These are phyloP conservation scores for Pascua sp. DNA, from an alignment of 1,284 basidiomycete species.

Conservation along the genomic window DNA sequence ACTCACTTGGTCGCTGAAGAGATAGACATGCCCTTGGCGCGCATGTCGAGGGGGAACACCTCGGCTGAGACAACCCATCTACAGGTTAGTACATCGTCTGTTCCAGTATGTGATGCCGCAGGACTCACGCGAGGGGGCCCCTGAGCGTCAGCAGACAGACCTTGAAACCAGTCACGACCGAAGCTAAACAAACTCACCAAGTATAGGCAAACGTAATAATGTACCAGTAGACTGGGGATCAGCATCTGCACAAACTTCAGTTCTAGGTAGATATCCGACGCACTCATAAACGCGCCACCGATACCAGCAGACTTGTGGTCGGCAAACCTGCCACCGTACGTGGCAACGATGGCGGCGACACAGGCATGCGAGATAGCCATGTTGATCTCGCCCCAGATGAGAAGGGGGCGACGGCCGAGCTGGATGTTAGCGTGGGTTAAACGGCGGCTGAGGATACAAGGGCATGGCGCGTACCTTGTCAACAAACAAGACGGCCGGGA, in stretches of 20 bases:
- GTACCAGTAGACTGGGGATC: conserved; percentile 36
- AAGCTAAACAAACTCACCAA: conserved; percentile 20
- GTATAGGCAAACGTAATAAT: conserved; percentile 44
- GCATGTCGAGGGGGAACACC: conserved; percentile 47
- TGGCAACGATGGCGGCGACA: conserved; percentile 38
- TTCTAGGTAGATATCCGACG: neutral
- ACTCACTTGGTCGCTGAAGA: conserved; percentile 38
- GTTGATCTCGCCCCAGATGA: conserved; percentile 40
- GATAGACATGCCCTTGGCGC: conserved; percentile 48
- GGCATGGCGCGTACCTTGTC: conserved; percentile 23
- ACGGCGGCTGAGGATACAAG: too few relatives aligned
- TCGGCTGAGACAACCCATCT: conserved; percentile 46
- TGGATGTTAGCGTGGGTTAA: too few relatives aligned
- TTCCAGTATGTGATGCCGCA: neutral
- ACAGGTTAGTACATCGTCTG: too few relatives aligned
- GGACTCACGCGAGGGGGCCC: neutral
- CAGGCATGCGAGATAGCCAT: conserved; percentile 47
- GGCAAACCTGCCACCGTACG: conserved; percentile 11
- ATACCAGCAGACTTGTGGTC: conserved; percentile 16
- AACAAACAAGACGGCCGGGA: conserved; percentile 47
- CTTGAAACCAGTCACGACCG: conserved; percentile 1
- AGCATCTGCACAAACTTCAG: too few relatives aligned
- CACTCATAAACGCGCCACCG: conserved; percentile 17
- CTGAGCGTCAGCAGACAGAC: conserved; percentile 29
- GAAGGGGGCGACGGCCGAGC: conserved; percentile 43